These are phyloP conservation scores for Neonectria ditissima DNA, from an alignment of 2,329 filamentous ascomycete genomes.

Conservation along the genomic window DNA sequence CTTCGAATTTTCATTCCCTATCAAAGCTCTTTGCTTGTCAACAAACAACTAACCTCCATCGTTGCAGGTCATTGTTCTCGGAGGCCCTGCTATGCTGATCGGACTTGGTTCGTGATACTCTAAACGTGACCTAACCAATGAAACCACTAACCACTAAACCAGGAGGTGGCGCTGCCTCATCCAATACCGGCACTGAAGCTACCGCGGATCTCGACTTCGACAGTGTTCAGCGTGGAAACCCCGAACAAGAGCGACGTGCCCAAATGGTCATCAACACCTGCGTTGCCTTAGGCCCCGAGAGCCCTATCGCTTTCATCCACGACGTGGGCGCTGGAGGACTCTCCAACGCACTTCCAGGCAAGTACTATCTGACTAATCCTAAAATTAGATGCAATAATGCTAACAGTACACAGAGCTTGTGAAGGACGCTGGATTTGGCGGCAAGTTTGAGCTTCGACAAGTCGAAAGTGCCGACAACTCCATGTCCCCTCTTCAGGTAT, in stretches of 20 bases:
- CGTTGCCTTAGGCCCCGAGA: constrained; percentile 83
- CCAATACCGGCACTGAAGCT: constrained; percentile 86
- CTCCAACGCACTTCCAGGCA: constrained; percentile 72
- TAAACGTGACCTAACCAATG: background rate
- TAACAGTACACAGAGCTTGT: constrained; percentile 74
- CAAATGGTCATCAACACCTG: constrained; percentile 99
- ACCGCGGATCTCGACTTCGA: constrained; percentile 96
- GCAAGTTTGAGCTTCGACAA: constrained; percentile 93
- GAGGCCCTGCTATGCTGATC: constrained; percentile 97
- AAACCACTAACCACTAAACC: background rate
- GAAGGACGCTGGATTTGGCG: constrained; percentile 90
- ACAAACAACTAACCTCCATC: background rate
- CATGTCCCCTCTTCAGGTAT: constrained; percentile 86
- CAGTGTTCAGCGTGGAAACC: constrained; percentile 96
- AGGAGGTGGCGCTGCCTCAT: constrained; percentile 88
- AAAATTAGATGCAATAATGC: background rate
- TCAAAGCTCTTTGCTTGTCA: background rate
- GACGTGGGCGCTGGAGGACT: constrained; percentile 94
- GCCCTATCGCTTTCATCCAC: constrained; percentile 96
- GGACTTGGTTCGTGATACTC: constrained; percentile 73
- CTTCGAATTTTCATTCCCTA: background rate
- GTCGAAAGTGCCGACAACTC: constrained; percentile 89
- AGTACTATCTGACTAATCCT: background rate
- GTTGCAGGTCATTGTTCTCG: constrained; percentile 78
- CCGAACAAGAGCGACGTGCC: constrained; percentile 93